phyloP scores from a whole-genome alignment of 768 basidiomycete species.

The Tylopilus felleus region DNA sequence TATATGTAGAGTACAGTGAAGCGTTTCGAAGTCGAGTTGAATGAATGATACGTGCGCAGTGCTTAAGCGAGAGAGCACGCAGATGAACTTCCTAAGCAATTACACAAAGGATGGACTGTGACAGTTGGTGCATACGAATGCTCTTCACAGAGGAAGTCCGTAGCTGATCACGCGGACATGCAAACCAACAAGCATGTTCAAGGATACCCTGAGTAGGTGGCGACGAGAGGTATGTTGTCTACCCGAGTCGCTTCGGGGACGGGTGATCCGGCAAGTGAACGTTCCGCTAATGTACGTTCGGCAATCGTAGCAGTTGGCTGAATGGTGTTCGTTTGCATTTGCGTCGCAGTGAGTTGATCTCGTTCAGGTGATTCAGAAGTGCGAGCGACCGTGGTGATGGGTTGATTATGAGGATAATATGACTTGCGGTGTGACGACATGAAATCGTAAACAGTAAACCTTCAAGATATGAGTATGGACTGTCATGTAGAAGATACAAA shows the following conservation, averaged over 20 bases:
- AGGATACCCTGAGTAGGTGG: conserved; percentile 19
- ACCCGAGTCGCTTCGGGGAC: conserved; percentile 27
- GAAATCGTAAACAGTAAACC: conserved; percentile 91
- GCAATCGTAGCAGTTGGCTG: conserved; percentile 43
- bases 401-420: conserved; percentile 86
- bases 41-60: background rate
- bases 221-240: conserved; percentile 43
- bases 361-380: conserved; percentile 26
- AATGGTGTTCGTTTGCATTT: conserved; percentile 39
- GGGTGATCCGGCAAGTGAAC: conserved; percentile 42
- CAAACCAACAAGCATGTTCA: background rate
- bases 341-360: conserved; percentile 28
- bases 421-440: conserved; percentile 66
- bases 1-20: conserved; percentile 16
- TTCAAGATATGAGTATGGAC: conserved; percentile 32
- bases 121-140: conserved; percentile 1
- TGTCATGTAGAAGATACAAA: background rate
- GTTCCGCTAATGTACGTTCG: conserved; percentile 40
- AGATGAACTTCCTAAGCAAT: conserved; percentile 1
- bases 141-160: background rate
- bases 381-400: conserved; percentile 37
- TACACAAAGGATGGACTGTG: conserved; percentile 8
- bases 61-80: background rate
- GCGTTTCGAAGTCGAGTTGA: background rate
- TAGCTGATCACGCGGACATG: background rate